phyloP scores from a whole-genome alignment of 106 monocot genomes.

The Dactylorhiza incarnata region DNA sequence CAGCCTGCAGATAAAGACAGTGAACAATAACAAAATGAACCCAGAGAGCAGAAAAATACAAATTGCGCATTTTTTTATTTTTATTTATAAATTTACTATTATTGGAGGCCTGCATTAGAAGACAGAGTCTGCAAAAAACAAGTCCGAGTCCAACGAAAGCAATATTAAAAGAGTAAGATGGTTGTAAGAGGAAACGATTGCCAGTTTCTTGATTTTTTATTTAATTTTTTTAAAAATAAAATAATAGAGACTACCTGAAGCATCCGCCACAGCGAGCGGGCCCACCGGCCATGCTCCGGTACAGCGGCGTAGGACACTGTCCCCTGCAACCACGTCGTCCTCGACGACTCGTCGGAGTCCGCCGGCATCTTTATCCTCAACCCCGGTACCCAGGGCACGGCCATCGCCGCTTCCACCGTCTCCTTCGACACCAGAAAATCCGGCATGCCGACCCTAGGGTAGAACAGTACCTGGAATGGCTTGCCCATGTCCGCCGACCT shows the following conservation, averaged over 20 bases:
- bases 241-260: neutral
- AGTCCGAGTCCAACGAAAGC: no score
- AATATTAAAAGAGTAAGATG: no score
- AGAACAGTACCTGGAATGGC: conserved; percentile 47
- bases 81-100: neutral
- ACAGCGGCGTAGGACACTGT: conserved; percentile 19
- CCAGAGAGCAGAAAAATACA: neutral
- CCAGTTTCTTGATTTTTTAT: no score
- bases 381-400: conserved; percentile 33
- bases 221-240: neutral
- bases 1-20: neutral
- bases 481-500: conserved; percentile 18
- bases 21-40: neutral
- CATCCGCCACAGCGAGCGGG: conserved; percentile 32
- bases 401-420: conserved; percentile 33
- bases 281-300: neutral
- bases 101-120: no score
- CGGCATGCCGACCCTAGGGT: conserved; percentile 26
- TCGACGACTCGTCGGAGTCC: conserved; percentile 33
- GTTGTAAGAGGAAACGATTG: no score
- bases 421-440: conserved; percentile 53
- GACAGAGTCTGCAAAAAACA: no score
- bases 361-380: conserved; percentile 44
- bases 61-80: neutral
- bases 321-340: conserved; percentile 40